phyloP scores from a whole-genome alignment of 495 filamentous ascomycete species.

The Neurospora sp. region DNA sequence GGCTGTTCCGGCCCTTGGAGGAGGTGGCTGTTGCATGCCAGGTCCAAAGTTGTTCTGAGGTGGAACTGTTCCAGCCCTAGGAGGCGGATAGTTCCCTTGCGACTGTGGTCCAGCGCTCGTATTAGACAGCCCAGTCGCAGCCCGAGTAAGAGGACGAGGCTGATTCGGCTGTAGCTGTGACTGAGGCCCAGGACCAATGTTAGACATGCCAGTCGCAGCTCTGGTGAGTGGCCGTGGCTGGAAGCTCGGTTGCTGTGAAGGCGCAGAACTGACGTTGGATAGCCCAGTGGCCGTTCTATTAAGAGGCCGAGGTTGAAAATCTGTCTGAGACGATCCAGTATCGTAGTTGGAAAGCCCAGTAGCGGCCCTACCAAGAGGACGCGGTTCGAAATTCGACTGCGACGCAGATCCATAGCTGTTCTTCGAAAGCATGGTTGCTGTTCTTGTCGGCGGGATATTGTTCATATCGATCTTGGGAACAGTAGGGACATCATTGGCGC shows the following conservation, averaged over 20 bases:
- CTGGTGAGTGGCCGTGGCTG: slow-evolving; percentile 24
- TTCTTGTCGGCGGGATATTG: slow-evolving; percentile 23
- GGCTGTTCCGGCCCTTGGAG: not conserved
- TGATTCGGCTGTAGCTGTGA: not conserved
- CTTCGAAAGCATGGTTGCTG: slow-evolving; percentile 23
- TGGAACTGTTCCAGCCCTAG: slow-evolving; percentile 2
- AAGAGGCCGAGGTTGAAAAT: not conserved
- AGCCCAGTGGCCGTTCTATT: not conserved
- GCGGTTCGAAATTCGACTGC: not conserved
- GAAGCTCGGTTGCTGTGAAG: not conserved
- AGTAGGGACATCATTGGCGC: slow-evolving; percentile 37
- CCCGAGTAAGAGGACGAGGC: not conserved
- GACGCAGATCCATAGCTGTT: slow-evolving; percentile 41
- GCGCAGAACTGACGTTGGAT: not conserved
- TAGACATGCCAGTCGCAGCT: slow-evolving; percentile 43
- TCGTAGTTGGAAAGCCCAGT: not conserved
- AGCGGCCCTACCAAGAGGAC: not conserved
- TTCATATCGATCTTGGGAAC: slow-evolving; percentile 27
- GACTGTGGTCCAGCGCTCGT: not conserved
- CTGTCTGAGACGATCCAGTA: not conserved
- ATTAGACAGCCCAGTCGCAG: not conserved
- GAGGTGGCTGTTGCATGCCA: slow-evolving; percentile 8
- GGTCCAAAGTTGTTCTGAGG: slow-evolving; percentile 1
- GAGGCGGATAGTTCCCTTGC: not conserved
- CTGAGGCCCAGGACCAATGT: slow-evolving; percentile 29